Evolutionary conservation across 2,329 filamentous ascomycete species (phyloP), one percentile per base, ranked within the genome.

Genomic region (Pseudogymnoascus sp.): DNA sequence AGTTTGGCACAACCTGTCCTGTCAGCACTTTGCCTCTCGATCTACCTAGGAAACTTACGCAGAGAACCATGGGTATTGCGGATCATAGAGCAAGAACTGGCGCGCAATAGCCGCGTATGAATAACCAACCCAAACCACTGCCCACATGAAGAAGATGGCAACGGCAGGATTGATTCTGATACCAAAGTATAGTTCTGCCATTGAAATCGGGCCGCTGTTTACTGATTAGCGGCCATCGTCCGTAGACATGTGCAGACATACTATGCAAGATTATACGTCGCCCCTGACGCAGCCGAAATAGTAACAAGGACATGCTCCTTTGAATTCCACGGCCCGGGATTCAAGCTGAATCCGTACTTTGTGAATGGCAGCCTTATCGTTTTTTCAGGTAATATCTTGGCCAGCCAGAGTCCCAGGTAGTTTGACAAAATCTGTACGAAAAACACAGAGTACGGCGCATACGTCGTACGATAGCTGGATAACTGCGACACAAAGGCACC

Each of bases 121-220:
- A 66, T 85, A 86, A 9, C 83, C 83, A 0, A 79, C 80, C 74
- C 80, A 84, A 0, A 84, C 81, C 35, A 83, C 83, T 0, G 79
- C 75, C 74, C 79, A 78, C 82, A 86, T 86, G 72, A 86, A 86
- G 69, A 84, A 82, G 33, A 84, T 78, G 0, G 78, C 79, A 5
- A 84, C 80, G 0, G 77, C 80, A 0, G 81, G 77, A 58, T 84
- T 75, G 58, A 86, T 76, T 28, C 70, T 74, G 55, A 79, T 74
- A 42, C 78, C 77, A 68, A 84, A 86, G 72, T 82, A 86, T 3
- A 86, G 73, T 68, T 84, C 80, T 1, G 82, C 78, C 63, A 86
- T 77, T 0, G 79, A 78, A 41, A 85, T 80, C 1, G 81, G 79
- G 5, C 77, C 74, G 66, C 45, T 52, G 7, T 52, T 9, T 28